Evolutionary conservation across 208 protist genomes (phyloP).

Genomic region (Leishmania lainsoni): DNA sequence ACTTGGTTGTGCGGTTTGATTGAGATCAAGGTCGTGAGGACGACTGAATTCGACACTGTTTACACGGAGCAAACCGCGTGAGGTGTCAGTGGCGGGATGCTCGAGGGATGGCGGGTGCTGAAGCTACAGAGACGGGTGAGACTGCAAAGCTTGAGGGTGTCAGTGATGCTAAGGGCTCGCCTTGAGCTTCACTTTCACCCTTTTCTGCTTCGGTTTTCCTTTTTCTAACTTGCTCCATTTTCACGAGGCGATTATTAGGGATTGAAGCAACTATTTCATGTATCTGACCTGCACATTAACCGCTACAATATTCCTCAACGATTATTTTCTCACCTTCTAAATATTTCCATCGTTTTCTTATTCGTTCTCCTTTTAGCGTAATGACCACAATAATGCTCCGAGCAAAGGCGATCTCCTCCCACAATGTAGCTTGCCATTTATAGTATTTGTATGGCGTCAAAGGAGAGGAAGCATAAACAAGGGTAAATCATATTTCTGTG

Average conservation of each 20-base stretch:
- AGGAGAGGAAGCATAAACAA: not conserved
- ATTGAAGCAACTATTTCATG: not conserved
- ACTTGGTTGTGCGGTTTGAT: constrained; percentile 41
- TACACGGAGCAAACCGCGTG: constrained; percentile 52
- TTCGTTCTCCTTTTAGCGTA: constrained; percentile 17
- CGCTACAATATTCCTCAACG: constrained; percentile 14
- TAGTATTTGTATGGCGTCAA: not conserved
- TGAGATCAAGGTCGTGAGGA: constrained; percentile 48
- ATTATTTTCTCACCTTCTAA: constrained; percentile 11
- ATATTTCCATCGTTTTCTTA: constrained; percentile 8
- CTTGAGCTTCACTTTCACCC: not conserved
- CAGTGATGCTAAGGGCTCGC: constrained; percentile 11
- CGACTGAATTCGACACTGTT: constrained; percentile 42
- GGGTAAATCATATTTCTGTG: not conserved
- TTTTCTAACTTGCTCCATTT: constrained; percentile 2
- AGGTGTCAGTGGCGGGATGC: constrained; percentile 42
- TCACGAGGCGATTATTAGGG: not conserved
- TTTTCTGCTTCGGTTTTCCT: constrained; percentile 3
- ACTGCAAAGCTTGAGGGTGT: not conserved
- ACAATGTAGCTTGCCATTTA: not conserved
- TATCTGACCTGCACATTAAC: constrained; percentile 6
- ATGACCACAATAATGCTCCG: constrained; percentile 17
- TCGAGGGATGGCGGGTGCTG: constrained; percentile 36
- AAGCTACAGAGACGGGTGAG: not conserved
- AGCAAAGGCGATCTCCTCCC: not conserved